Conservation (phyloP, 495 filamentous ascomycete species). For the Tuber indicum region DNA sequence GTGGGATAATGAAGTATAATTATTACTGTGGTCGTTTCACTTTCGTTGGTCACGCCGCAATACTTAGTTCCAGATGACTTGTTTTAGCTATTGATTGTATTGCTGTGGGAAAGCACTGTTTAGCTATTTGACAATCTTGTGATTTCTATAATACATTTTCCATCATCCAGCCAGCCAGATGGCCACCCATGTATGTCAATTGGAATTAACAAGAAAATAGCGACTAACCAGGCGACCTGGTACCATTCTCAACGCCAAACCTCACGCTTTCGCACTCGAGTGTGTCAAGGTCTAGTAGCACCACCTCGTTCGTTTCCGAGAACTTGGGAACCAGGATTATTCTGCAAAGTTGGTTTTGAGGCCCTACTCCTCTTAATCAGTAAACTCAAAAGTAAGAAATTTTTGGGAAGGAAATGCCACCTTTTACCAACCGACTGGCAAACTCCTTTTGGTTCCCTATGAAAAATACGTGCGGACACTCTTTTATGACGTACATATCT, state of each 20-base stretch:
- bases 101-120: background rate
- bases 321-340: slow-evolving; percentile 77
- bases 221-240: background rate
- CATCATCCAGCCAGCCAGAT: background rate
- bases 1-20: too few species aligned
- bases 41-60: background rate
- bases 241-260: slow-evolving; percentile 52
- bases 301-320: slow-evolving; percentile 68
- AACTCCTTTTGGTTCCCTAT: slow-evolving; percentile 81
- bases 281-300: slow-evolving; percentile 80
- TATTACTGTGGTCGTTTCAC: background rate
- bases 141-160: background rate
- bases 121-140: background rate
- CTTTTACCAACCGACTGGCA: slow-evolving; percentile 64
- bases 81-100: slow-evolving; percentile 5
- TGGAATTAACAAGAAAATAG: background rate
- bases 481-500: slow-evolving; percentile 75
- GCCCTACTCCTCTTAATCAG: slow-evolving; percentile 41
- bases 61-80: background rate
- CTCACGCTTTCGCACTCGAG: slow-evolving; percentile 65
- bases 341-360: slow-evolving; percentile 57
- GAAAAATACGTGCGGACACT: slow-evolving; percentile 87
- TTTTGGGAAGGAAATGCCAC: slow-evolving; percentile 28
- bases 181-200: background rate
- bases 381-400: background rate